Conservation (phyloP, 2,329 filamentous ascomycete genomes). For the Mycogone perniciosa region DNA sequence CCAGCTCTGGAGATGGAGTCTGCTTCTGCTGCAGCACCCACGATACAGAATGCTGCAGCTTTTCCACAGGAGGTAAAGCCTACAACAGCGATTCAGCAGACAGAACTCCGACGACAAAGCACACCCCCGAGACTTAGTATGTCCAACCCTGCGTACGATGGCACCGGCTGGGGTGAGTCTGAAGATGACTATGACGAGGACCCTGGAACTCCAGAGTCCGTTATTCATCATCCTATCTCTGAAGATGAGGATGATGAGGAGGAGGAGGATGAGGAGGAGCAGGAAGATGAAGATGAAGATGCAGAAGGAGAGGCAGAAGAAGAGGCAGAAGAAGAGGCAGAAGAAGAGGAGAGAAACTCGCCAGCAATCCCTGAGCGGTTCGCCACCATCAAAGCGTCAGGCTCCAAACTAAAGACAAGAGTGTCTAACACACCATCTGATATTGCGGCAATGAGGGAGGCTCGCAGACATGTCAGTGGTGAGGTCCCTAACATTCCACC, state of each 20-base stretch:
- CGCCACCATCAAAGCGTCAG: constrained; percentile 83
- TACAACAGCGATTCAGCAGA: constrained; percentile 7
- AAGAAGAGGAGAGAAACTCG: constrained; percentile 45
- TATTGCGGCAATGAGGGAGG: constrained; percentile 75
- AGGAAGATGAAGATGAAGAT: constrained; percentile 2
- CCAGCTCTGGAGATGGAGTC: constrained; percentile 1
- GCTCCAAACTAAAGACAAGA: constrained; percentile 81
- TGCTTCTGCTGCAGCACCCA: background rate
- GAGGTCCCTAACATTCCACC: constrained; percentile 56
- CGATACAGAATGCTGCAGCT: background rate
- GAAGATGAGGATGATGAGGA: constrained; percentile 39
- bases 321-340: constrained; percentile 27
- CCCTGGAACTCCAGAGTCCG: constrained; percentile 76
- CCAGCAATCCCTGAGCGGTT: constrained; percentile 70
- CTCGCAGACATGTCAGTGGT: constrained; percentile 76
- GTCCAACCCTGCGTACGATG: constrained; percentile 58
- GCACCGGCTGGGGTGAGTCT: constrained; percentile 54
- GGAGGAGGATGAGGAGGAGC: constrained; percentile 11
- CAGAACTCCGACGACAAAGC: constrained; percentile 27
- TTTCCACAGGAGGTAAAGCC: constrained; percentile 16
- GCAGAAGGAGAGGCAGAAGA: constrained; percentile 15
- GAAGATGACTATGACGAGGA: constrained; percentile 50
- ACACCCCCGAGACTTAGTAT: constrained; percentile 43
- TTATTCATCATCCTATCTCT: constrained; percentile 69
- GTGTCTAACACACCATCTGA: constrained; percentile 85